Evolutionary conservation across 1,284 basidiomycete genomes (phyloP), one percentile per base, ranked within the genome.

Genomic region (Marasmius tenuissimus): DNA sequence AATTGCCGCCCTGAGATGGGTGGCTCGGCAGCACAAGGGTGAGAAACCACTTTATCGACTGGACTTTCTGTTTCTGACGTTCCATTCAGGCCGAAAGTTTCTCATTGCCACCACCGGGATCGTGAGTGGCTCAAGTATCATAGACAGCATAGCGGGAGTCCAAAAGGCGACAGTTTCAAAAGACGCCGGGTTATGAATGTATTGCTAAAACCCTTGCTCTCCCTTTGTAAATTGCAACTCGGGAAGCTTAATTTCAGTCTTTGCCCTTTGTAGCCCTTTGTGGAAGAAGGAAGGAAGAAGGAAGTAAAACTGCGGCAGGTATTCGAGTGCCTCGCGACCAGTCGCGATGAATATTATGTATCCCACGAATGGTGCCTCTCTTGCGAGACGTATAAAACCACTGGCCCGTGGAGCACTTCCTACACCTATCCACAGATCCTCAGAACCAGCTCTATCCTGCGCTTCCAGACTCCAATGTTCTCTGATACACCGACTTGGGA

Each of bases 1-100:
- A 78, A 93, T 99, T 59, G 90, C 96, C 20, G 96, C 97, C 9
- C 74, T 99, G 67, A 82, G 97, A 70, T 97, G 94, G 91, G 91
- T 97, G 73, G 85, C 86, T 63, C 83, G 87, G 68, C 93, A 95
- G 73, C 89, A 89, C 65, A 85, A 84, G 79, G 93, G 95, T 85
- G 67, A 68, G 78, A 74, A 27, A 65, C 52, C 52, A 38, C 42
- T 34, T 56, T 57, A 18, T 53, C 38, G 33, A 50, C n/a, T 59
- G 27, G 34, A 37, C 49, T 37, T 48, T 39, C 37, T 56, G 61
- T 48, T 69, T 33, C 68, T 47, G 20, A 38, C 3, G 14, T 48
- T 14, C 12, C 63, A 48, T 18, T 45, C 70, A 95, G 93, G 92
- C 38, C 86, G 93, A 56, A 88, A 85, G 66, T 94, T 95, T 73